These are phyloP conservation scores for Eutrema heterophyllum DNA, from an alignment of 345 rosid genomes.

Conservation along the genomic window DNA sequence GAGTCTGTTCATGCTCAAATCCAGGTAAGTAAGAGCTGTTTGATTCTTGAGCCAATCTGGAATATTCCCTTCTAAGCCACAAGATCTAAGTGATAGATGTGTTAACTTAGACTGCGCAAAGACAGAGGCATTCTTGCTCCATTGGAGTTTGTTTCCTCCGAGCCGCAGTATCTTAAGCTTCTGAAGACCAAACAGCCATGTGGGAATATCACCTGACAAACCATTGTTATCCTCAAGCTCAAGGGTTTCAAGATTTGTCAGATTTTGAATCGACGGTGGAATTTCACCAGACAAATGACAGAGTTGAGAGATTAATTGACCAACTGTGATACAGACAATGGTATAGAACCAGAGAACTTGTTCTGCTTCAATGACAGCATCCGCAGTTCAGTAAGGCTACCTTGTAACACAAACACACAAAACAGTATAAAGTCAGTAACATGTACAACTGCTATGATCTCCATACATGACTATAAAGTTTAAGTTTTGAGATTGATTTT, in stretches of 20 bases:
- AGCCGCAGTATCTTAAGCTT: conserved; percentile 29
- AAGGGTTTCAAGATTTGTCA: conserved; percentile 30
- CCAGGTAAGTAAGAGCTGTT: conserved; percentile 30
- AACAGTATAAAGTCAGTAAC: not conserved
- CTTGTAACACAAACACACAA: conserved; percentile 5
- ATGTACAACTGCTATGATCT: not conserved
- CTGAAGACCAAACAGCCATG: conserved; percentile 38
- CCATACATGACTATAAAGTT: not conserved
- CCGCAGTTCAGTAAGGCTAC: conserved; percentile 20
- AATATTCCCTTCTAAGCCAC: conserved; percentile 36
- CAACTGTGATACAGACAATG: conserved; percentile 28
- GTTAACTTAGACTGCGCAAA: conserved; percentile 27
- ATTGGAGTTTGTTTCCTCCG: conserved; percentile 41
- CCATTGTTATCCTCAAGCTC: conserved; percentile 27
- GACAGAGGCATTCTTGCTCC: conserved; percentile 29
- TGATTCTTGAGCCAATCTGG: conserved; percentile 41
- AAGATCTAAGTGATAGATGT: conserved; percentile 36
- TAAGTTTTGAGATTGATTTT: not conserved
- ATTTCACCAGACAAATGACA: conserved; percentile 35
- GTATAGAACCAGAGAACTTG: conserved; percentile 25
- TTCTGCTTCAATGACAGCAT: conserved; percentile 11
- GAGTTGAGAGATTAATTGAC: conserved; percentile 16
- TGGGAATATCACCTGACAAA: conserved; percentile 35
- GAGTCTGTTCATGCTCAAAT: conserved; percentile 41
- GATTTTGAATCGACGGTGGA: conserved; percentile 29